phyloP scores from a whole-genome alignment of 495 filamentous ascomycete genomes.

The Schizothecium vesticola region DNA sequence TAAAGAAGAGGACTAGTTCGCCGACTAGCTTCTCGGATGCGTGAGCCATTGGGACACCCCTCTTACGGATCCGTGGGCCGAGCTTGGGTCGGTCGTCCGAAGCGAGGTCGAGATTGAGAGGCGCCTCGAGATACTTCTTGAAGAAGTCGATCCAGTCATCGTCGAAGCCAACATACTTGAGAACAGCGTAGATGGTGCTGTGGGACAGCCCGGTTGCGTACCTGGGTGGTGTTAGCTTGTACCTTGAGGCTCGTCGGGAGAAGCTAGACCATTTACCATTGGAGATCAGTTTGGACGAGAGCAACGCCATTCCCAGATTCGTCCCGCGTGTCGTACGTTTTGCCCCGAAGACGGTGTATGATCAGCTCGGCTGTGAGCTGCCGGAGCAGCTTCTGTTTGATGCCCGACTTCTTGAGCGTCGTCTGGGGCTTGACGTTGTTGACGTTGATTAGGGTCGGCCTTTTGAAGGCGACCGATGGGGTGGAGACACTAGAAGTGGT shows the following conservation, averaged over 20 bases:
- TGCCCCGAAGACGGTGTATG: conserved; percentile 41
- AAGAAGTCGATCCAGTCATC: conserved; percentile 59
- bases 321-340: conserved; percentile 16
- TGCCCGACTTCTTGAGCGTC: conserved; percentile 23
- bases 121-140: conserved; percentile 54
- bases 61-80: conserved; percentile 40
- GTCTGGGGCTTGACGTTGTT: not conserved
- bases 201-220: conserved; percentile 55
- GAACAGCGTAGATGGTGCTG: conserved; percentile 49
- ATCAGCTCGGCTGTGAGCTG: conserved; percentile 55
- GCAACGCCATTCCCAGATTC: conserved; percentile 48
- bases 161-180: conserved; percentile 58
- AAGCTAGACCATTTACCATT: conserved; percentile 41
- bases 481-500: conserved; percentile 6
- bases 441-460: not conserved
- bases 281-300: conserved; percentile 58
- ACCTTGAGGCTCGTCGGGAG: not conserved
- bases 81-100: conserved; percentile 34
- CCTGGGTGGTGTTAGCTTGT: not conserved
- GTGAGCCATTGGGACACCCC: conserved; percentile 61
- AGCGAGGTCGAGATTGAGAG: conserved; percentile 52
- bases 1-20: conserved; percentile 59
- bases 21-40: conserved; percentile 56
- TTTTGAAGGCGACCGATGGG: not conserved
- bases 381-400: conserved; percentile 58